Conservation (phyloP, 345 rosid species). For the Gynandropsis gynandra region DNA sequence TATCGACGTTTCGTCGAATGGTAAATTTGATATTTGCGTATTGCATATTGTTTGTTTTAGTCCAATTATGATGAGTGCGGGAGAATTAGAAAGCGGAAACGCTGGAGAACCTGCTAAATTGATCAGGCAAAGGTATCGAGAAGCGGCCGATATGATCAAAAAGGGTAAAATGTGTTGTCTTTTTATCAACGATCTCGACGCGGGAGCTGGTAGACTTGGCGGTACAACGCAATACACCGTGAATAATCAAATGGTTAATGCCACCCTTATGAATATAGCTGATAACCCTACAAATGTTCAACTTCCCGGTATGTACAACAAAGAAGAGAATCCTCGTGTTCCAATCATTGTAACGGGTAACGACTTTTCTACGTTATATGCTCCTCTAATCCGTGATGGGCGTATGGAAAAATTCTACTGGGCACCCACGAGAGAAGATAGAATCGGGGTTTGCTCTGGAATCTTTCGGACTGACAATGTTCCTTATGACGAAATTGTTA, state of each 20-base stretch:
- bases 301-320: conserved; percentile 99
- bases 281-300: conserved; percentile 90
- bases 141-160: conserved; percentile 87
- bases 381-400: conserved; percentile 98
- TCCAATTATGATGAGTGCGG: conserved; percentile 99
- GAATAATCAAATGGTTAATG: conserved; percentile 99
- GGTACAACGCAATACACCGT: conserved; percentile 98
- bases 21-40: not conserved
- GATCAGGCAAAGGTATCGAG: conserved; percentile 98
- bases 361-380: conserved; percentile 96
- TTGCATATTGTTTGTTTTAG: conserved; percentile 28
- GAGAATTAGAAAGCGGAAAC: conserved; percentile 97
- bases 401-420: conserved; percentile 99
- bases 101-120: conserved; percentile 94
- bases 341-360: conserved; percentile 96
- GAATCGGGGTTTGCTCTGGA: conserved; percentile 86
- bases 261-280: conserved; percentile 99
- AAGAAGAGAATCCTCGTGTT: conserved; percentile 89
- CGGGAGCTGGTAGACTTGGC: conserved; percentile 92
- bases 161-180: conserved; percentile 95
- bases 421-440: conserved; percentile 94
- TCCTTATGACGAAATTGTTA: conserved; percentile 44
- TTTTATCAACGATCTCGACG: conserved; percentile 96
- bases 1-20: too few species aligned
- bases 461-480: conserved; percentile 68